These are phyloP conservation scores for Xylariaceae sp. DNA, from an alignment of 2,329 filamentous ascomycete genomes.

Conservation along the genomic window DNA sequence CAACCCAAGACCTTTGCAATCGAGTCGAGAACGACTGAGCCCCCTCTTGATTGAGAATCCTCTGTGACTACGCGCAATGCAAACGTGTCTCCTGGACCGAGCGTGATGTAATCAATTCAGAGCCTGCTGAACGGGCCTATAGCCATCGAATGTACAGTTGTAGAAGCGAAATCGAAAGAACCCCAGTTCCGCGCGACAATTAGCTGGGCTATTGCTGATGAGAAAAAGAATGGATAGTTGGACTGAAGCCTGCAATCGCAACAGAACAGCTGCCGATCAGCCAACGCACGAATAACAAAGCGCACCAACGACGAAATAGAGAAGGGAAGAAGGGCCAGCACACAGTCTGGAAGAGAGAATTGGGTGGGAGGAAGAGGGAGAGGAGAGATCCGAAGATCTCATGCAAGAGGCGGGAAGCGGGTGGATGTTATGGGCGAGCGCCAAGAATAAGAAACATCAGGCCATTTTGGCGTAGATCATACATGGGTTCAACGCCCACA, in stretches of 20 bases:
- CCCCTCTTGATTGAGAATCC: conserved; percentile 3
- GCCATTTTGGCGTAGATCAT: conserved; percentile 39
- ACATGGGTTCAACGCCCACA: conserved; percentile 35
- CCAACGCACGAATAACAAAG: conserved; percentile 28
- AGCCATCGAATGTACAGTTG: conserved; percentile 20
- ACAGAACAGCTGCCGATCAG: conserved; percentile 27
- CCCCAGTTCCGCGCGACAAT: conserved; percentile 3
- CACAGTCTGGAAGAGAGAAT: conserved; percentile 13
- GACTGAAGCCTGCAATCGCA: conserved; percentile 30
- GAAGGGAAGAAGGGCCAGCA: conserved; percentile 8
- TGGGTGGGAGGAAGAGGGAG: conserved; percentile 15
- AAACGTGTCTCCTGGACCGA: conserved; percentile 12
- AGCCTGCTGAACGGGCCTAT: conserved; percentile 48
- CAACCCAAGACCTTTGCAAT: neutral
- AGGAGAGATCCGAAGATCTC: conserved; percentile 25
- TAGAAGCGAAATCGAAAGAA: neutral
- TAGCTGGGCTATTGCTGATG: neutral
- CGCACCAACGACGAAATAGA: conserved; percentile 21
- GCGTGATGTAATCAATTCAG: conserved; percentile 37
- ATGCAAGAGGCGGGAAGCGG: conserved; percentile 29
- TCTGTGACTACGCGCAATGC: too few relatives aligned
- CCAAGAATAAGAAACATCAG: conserved; percentile 34
- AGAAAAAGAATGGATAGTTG: conserved; percentile 19
- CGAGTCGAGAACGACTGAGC: conserved; percentile 12
- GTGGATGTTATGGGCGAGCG: conserved; percentile 24